Conservation (phyloP, 169 alveolate species). For the Besnoitia besnoiti region DNA sequence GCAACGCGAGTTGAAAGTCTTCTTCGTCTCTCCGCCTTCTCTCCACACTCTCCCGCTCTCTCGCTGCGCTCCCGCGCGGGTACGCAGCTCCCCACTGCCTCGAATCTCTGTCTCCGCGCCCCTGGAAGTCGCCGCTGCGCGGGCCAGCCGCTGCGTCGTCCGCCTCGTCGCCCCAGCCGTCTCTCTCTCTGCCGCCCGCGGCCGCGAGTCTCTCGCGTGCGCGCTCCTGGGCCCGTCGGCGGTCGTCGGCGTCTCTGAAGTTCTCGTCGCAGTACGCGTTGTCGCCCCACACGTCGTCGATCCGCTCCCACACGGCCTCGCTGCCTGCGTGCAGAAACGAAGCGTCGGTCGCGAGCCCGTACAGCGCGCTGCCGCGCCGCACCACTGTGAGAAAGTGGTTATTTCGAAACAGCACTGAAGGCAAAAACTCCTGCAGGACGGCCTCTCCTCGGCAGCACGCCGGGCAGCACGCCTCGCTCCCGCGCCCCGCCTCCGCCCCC, state of each 20-base stretch:
- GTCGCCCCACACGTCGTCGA: slow-evolving; percentile 7
- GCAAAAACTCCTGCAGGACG: neutral
- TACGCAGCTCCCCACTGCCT: neutral
- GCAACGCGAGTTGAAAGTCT: neutral
- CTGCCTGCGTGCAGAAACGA: neutral
- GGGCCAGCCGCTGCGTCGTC: neutral
- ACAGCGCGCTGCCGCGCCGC: neutral
- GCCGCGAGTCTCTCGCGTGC: neutral
- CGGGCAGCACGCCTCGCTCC: neutral
- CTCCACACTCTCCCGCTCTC: neutral
- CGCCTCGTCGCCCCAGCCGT: neutral
- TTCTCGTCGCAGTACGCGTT: slow-evolving; percentile 24
- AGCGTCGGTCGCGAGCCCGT: neutral
- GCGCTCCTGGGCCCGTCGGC: neutral
- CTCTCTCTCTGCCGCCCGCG: neutral
- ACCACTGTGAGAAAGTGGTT: slow-evolving; percentile 35
- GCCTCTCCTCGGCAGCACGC: neutral
- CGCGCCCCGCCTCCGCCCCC: neutral
- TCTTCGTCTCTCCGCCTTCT: neutral
- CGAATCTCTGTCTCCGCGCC: neutral
- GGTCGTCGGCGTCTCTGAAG: neutral
- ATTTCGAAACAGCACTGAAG: slow-evolving; percentile 33
- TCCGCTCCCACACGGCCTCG: neutral
- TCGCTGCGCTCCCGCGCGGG: neutral
- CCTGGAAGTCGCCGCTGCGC: neutral